These are phyloP conservation scores for Fusarium verrucosum DNA, from an alignment of 2,329 filamentous ascomycete genomes.

Conservation along the genomic window DNA sequence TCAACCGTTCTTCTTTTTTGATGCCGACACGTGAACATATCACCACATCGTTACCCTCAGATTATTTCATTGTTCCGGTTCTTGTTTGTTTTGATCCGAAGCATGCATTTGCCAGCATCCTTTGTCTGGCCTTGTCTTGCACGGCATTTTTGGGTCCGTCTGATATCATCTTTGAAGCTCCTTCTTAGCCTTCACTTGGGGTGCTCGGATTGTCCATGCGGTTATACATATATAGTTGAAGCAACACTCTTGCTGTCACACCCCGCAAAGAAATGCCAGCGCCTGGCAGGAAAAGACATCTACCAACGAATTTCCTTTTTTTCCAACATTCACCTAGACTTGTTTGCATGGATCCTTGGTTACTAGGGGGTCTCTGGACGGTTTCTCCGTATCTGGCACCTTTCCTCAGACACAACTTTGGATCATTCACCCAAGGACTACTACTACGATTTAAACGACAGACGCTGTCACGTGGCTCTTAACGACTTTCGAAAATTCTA, in stretches of 20 bases:
- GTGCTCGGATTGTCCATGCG: constrained; percentile 11
- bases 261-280: constrained; percentile 4
- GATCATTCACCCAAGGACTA: constrained; percentile 48
- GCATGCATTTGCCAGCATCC: constrained; percentile 44
- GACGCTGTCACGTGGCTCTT: constrained; percentile 51
- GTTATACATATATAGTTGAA: background rate
- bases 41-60: too few species aligned
- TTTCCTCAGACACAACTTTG: constrained; percentile 48
- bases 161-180: constrained; percentile 43
- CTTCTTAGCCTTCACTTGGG: constrained; percentile 36
- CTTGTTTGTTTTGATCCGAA: constrained; percentile 46
- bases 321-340: constrained; percentile 46
- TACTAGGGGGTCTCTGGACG: constrained; percentile 42
- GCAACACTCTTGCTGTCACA: background rate
- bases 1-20: constrained; percentile 41
- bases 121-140: constrained; percentile 42
- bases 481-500: constrained; percentile 49
- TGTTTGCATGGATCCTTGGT: constrained; percentile 45
- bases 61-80: constrained; percentile 47
- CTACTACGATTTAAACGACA: constrained; percentile 49
- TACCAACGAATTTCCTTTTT: constrained; percentile 43
- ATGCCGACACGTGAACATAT: constrained; percentile 47
- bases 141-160: constrained; percentile 46
- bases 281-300: constrained; percentile 34
- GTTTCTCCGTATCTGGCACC: constrained; percentile 41